These are phyloP conservation scores for Tolypocladium guangdongense DNA, from an alignment of 2,329 filamentous ascomycete species.

Conservation along the genomic window DNA sequence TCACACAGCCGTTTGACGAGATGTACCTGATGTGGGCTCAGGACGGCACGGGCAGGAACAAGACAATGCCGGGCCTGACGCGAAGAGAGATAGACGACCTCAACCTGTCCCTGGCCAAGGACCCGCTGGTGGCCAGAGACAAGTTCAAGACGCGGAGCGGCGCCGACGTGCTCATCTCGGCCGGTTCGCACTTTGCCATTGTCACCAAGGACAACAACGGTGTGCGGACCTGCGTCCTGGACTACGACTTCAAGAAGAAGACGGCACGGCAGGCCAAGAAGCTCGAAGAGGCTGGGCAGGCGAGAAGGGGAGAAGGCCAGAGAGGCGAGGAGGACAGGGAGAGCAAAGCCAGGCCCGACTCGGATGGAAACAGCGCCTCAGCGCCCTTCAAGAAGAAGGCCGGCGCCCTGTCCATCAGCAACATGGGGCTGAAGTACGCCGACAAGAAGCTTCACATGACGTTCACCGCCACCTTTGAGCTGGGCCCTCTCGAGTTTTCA, in stretches of 20 bases:
- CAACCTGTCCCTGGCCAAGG: background rate
- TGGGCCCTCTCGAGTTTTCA: slow-evolving; percentile 24
- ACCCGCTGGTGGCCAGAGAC: slow-evolving; percentile 3
- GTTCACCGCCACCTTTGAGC: slow-evolving; percentile 21
- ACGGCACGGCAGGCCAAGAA: too few relatives aligned
- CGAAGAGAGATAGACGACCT: slow-evolving; percentile 1
- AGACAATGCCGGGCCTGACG: slow-evolving; percentile 1
- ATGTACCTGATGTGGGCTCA: slow-evolving; percentile 22
- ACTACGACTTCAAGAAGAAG: slow-evolving; percentile 16
- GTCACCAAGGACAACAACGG: slow-evolving; percentile 6
- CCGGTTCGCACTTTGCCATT: slow-evolving; percentile 15
- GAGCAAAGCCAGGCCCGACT: too few relatives aligned
- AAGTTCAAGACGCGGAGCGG: slow-evolving; percentile 3
- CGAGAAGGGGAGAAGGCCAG: too few relatives aligned
- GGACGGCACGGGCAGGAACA: slow-evolving; percentile 6
- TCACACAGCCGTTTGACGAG: slow-evolving; percentile 23
- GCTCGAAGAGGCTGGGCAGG: too few relatives aligned
- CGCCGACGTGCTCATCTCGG: slow-evolving; percentile 8
- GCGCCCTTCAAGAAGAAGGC: slow-evolving; percentile 18
- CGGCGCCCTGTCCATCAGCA: slow-evolving; percentile 21
- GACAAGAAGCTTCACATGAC: slow-evolving; percentile 15
- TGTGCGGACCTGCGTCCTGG: slow-evolving; percentile 7
- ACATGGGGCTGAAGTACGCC: slow-evolving; percentile 24
- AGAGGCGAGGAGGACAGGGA: too few relatives aligned
- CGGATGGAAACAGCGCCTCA: background rate